Evolutionary conservation across 768 basidiomycete genomes (phyloP), one percentile per base, ranked within the genome.

Genomic region (Cystobasidium tubakii): DNA sequence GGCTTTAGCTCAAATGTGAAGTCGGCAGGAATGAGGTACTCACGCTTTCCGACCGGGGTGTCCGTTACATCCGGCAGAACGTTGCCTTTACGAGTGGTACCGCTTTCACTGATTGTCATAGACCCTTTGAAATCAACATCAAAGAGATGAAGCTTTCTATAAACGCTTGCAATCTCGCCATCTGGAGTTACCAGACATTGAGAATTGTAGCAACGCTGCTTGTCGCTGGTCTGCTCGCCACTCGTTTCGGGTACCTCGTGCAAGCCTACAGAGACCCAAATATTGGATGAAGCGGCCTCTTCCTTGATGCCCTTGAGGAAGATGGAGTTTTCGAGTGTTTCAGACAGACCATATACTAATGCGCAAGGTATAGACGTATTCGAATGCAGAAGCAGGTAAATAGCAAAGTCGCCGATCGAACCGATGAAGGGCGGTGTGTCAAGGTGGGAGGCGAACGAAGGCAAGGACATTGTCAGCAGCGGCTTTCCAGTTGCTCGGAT

Each of bases 61-160:
- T 42, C 19, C 17, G 65, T 55, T 36, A 66, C 25, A 42, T 65
- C 63, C 21, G 73, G 62, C 3, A 70, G 73, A 3, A 7, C 31
- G 13, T 72, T 34, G 23, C 74, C 55, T 60, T 27, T 31, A 1
- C 31, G n/a, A 10, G 55, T 62, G 13, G 69, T 71, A 33, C 39
- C 36, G 34, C 69, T 71, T 44, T 71, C 69, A 17, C 33, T 55
- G 9, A 71, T 44, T 10, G 50, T 71, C 31, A 62, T 13, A 9
- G 42, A 21, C 10, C 43, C 54, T 36, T 71, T 60, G 23, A 39
- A 39, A 31, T 75, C 62, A 2, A 78, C 78, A 54, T 80, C 78
- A 67, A 80, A 78, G 0, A 80, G 74, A 55, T 80, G 79, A 1
- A 78, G 33, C 74, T 77, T 66, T 13, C 64, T 19, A 62, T 62